Conservation (phyloP, 208 protist genomes). For the Crithidia expoeki region DNA sequence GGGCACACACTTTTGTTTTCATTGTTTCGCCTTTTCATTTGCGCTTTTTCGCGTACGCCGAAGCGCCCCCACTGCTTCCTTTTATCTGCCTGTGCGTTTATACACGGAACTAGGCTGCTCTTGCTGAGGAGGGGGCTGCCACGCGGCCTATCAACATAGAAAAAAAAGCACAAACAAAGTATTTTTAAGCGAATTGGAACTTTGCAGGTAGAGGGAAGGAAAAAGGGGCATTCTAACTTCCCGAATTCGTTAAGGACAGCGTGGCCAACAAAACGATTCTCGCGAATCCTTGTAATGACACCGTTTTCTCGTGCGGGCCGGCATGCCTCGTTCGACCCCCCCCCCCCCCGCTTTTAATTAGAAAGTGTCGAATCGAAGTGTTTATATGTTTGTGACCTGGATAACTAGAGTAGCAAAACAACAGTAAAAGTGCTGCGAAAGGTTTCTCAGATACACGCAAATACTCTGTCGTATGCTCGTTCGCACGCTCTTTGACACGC, state of each 20-base stretch:
- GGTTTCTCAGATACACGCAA: too few species aligned
- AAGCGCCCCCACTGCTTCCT: too few species aligned
- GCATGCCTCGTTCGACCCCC: not conserved
- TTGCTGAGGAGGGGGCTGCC: not conserved
- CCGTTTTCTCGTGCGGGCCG: slow-evolving; percentile 1
- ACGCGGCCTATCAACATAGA: slow-evolving; percentile 5
- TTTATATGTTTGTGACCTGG: too few species aligned
- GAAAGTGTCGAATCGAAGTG: not conserved
- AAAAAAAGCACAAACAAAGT: not conserved
- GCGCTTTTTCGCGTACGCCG: not conserved
- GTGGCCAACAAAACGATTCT: not conserved
- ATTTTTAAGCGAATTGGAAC: not conserved
- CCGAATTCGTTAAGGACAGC: not conserved
- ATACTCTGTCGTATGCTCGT: too few species aligned
- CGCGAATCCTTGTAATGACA: not conserved
- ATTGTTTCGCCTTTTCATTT: slow-evolving; percentile 8
- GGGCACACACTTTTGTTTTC: slow-evolving; percentile 5
- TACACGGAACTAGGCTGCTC: slow-evolving; percentile 3
- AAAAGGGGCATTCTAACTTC: slow-evolving; percentile 16
- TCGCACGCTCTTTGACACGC: too few species aligned
- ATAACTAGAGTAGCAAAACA: too few species aligned
- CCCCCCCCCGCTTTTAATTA: not conserved
- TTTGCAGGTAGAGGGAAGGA: not conserved
- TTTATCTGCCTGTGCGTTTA: slow-evolving; percentile 6
- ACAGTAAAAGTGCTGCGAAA: too few species aligned